Evolutionary conservation across 2,329 filamentous ascomycete genomes (phyloP), one percentile per base, ranked within the genome.

Genomic region (Hortaea werneckii): DNA sequence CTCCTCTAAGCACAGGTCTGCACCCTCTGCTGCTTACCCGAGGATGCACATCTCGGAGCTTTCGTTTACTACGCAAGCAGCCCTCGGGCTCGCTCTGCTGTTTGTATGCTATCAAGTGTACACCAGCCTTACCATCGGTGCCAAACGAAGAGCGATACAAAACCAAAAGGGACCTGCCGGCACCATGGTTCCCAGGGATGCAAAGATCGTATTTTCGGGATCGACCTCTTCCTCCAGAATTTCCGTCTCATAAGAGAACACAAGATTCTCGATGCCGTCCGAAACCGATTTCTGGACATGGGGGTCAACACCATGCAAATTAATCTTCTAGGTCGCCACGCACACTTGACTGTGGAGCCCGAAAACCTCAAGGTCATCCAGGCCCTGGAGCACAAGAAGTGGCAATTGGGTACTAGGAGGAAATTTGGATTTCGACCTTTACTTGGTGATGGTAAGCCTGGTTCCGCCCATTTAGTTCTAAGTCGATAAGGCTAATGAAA

Each of bases 151-250:
- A 37, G 60, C 58, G 9, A 57, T 69, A 41, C 66, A 60, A 45
- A 62, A 60, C 13, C 60, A 65, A 29, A 64, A 74, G 54, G 72
- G 72, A 77, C 75, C 61, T 72, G 41, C 66, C 67, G 6, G 65
- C 67, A n/a, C 56, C 63, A 11, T 55, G 59, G 51, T 73, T 69
- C 49, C 73, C 72, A 3, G 71, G 78, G 60, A n/a, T 46, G 39
- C 30, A 68, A 68, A 45, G 79, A 80, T 52, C 73, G 70, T 0
- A 54, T 81, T 45, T 61, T 79, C 3, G 78, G 77, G 2, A 53
- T 73, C 27, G 74, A 78, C 56, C 58, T 72, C 35, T 65, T 78
- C 47, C 52, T 63, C 34, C 51, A 61, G 27, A 68, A 69, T 47
- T 45, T 68, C 13, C 57, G 59, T 9, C 65, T 69, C 4, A 48